phyloP scores from a whole-genome alignment of 169 alveolate genomes.

The Eimeria acervulina region DNA sequence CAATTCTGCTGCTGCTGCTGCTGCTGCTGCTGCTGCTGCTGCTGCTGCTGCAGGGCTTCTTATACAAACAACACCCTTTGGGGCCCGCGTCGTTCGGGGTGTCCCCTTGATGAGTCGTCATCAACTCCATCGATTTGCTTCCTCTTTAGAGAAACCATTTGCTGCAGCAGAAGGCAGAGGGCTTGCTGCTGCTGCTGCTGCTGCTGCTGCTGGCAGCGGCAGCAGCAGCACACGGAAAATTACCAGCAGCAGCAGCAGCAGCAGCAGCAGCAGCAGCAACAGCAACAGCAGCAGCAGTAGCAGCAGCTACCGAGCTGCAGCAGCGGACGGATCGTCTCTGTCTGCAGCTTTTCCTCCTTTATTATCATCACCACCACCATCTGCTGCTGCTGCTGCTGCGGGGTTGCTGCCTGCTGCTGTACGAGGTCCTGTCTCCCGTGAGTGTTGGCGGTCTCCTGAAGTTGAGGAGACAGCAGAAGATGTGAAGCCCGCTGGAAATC shows the following conservation, averaged over 20 bases:
- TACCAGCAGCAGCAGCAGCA: not conserved
- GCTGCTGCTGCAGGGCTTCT: no score
- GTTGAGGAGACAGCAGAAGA: not conserved
- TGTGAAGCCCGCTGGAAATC: not conserved
- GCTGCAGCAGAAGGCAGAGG: not conserved
- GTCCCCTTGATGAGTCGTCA: conserved; percentile 61
- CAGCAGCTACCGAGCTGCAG: conserved; percentile 7
- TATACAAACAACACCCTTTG: conserved; percentile 56
- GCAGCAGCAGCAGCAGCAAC: conserved; percentile 6
- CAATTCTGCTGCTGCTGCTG: not conserved
- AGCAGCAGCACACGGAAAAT: not conserved
- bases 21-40: no score
- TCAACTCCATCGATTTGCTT: conserved; percentile 63
- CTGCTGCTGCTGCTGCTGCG: no score
- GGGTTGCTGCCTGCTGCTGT: not conserved
- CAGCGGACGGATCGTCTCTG: not conserved
- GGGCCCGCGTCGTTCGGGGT: conserved; percentile 63
- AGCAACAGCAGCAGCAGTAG: not conserved
- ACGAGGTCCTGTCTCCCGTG: not conserved
- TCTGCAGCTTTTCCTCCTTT: not conserved
- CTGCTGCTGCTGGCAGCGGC: no score
- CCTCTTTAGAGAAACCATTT: not conserved
- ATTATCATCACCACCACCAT: not conserved
- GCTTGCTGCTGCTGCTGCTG: no score
- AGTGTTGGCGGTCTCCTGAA: no score